Evolutionary conservation across 495 filamentous ascomycete species (phyloP), one percentile per base, ranked within the genome.

Genomic region (Halenospora varia): DNA sequence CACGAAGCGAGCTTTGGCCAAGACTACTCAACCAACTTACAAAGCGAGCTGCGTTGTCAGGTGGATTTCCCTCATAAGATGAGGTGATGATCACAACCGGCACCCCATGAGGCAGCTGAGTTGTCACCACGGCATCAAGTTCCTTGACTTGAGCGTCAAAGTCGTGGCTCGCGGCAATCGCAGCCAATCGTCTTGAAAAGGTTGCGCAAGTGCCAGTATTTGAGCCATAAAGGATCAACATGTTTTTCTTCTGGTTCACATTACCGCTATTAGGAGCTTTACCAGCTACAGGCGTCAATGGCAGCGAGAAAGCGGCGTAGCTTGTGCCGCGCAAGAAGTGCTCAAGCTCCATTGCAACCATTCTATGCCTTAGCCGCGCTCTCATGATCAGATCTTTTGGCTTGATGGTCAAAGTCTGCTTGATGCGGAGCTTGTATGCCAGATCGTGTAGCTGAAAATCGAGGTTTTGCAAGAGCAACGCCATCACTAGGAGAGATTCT

Each of bases 401-500:
- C 67, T 92, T 94, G 67, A 88, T 80, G 0, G 88, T 91, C 10
- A 91, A 72, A 0, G 87, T 89, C 66, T 88, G 80, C 66, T 87
- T 88, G 61, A 88, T 70, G 40, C 83, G 76, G 24, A 93, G 71
- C 41, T 81, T 71, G 50, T 92, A 92, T 17, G 59, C 69, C 2
- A 81, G 77, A 53, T 87, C 82, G 40, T 79, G 74, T 10, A 79
- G 54, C 3, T 69, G 61, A 55, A 86, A 82, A 63, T 87, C 77
- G 71, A 88, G 86, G 60, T 80, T 80, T 59, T 87, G 84, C 26
- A 88, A 66, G 25, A 87, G 67, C 63, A 86, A 71, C 2, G 77
- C 79, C 45, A 77, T 71, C 6, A 74, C 73, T 1, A 85, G 53
- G 10, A 83, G 58, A 1, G 78, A 70, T 66, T 86, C 83, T 65